phyloP scores from a whole-genome alignment of 495 filamentous ascomycete species.

The Penicillium chermesinum region DNA sequence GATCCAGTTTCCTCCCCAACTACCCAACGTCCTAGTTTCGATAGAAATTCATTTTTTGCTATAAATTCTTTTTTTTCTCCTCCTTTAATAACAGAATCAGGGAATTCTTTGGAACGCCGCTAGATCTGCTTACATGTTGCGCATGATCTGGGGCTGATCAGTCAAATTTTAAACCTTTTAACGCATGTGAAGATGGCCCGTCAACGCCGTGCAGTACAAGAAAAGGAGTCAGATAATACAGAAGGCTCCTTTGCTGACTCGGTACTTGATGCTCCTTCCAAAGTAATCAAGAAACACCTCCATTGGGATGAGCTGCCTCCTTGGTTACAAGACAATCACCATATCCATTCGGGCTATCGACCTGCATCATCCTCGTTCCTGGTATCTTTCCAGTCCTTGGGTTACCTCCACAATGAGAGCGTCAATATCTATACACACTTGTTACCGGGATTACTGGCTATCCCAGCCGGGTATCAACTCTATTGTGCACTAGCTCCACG shows the following conservation, averaged over 20 bases:
- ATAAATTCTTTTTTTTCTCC: neutral
- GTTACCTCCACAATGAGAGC: slow-evolving; percentile 87
- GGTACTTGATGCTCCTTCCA: slow-evolving; percentile 14
- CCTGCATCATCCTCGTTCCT: slow-evolving; percentile 60
- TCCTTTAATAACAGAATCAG: neutral
- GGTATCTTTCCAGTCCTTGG: slow-evolving; percentile 57
- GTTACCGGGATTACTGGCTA: slow-evolving; percentile 42
- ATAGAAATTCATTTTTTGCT: slow-evolving; percentile 5
- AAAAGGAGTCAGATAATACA: slow-evolving; percentile 10
- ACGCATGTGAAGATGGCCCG: slow-evolving; percentile 34
- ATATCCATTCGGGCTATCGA: slow-evolving; percentile 68
- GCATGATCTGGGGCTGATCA: slow-evolving; percentile 14
- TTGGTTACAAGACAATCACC: slow-evolving; percentile 76
- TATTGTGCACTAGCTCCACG: slow-evolving; percentile 55
- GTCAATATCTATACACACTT: slow-evolving; percentile 94
- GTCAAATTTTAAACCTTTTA: slow-evolving; percentile 12
- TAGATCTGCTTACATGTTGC: slow-evolving; percentile 13
- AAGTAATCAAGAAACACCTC: slow-evolving; percentile 36
- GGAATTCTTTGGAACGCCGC: neutral
- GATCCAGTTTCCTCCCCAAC: slow-evolving; percentile 17
- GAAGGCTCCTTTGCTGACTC: neutral
- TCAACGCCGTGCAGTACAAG: slow-evolving; percentile 33
- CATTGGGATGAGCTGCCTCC: slow-evolving; percentile 60
- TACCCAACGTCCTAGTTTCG: slow-evolving; percentile 17
- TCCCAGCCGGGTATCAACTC: slow-evolving; percentile 37